Percentiles rank a stretch among this genome's conserved stretches.
These are phyloP conservation scores for Eragrostis nindensis DNA, from an alignment of 176 grass and related monocot genomes.

Conservation along the genomic window DNA sequence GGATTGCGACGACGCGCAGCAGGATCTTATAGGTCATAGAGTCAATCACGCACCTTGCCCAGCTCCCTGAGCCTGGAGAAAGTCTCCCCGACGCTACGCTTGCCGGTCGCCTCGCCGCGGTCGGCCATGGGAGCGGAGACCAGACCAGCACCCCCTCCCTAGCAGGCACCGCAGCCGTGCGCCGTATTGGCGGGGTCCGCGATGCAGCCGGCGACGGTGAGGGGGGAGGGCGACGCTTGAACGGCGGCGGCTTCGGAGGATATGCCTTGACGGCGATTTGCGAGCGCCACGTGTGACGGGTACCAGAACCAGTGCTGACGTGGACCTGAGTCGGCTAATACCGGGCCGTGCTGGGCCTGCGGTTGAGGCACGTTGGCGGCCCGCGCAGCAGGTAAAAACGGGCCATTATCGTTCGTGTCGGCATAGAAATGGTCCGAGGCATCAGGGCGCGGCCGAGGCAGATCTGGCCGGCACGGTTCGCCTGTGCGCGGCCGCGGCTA, in stretches of 20 bases:
- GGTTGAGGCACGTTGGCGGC: too few relatives aligned
- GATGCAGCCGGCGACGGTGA: background rate
- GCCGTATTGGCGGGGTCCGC: background rate
- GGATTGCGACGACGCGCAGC: background rate
- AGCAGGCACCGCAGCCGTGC: background rate
- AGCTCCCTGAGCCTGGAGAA: conserved; percentile 49
- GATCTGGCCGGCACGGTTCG: too few relatives aligned
- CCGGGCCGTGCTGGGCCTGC: too few relatives aligned
- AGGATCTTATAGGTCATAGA: background rate
- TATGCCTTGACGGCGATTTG: background rate
- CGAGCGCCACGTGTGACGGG: background rate
- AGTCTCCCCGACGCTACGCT: conserved; percentile 38
- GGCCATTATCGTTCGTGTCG: too few relatives aligned
- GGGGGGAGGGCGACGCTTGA: background rate
- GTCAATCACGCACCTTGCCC: conserved; percentile 46
- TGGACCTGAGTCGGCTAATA: too few relatives aligned
- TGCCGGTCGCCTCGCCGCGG: background rate
- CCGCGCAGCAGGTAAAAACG: too few relatives aligned
- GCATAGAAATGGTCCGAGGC: too few relatives aligned
- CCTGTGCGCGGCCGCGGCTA: too few relatives aligned
- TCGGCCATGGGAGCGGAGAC: conserved; percentile 16
- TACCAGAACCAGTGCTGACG: background rate
- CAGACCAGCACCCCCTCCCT: background rate
- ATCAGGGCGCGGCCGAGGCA: too few relatives aligned
- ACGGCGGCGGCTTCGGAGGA: background rate